Percentiles rank a stretch among this genome's conserved stretches.
These are phyloP conservation scores for Beauveria scarabaeidicola DNA, from an alignment of 2,329 filamentous ascomycete species.

Conservation along the genomic window DNA sequence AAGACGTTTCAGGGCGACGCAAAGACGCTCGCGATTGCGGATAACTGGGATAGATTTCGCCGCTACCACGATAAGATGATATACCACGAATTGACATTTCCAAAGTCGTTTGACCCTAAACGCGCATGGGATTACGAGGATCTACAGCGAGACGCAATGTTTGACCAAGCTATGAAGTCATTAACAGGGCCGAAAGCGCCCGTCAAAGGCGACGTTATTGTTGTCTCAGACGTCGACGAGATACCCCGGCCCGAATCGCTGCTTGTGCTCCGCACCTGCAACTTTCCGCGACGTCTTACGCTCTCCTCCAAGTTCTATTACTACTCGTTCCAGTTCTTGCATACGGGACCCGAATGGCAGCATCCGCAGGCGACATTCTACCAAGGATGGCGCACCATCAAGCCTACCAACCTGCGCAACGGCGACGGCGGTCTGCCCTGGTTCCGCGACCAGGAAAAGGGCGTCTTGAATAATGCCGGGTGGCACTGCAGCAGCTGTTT, in stretches of 20 bases:
- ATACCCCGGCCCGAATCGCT: conserved; percentile 45
- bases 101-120: conserved; percentile 28
- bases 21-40: conserved; percentile 45
- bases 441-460: conserved; percentile 33
- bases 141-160: conserved; percentile 47
- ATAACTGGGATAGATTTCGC: conserved; percentile 43
- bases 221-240: conserved; percentile 55
- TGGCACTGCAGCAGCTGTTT: conserved; percentile 60
- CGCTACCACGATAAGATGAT: conserved; percentile 53
- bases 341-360: conserved; percentile 34
- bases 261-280: conserved; percentile 39
- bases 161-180: conserved; percentile 44
- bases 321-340: conserved; percentile 48
- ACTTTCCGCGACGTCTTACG: conserved; percentile 44
- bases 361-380: conserved; percentile 54
- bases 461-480: conserved; percentile 38
- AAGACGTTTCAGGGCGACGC: conserved; percentile 48
- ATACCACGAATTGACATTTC: conserved; percentile 44
- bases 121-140: conserved; percentile 43
- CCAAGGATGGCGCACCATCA: conserved; percentile 35
- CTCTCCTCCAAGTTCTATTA: conserved; percentile 46
- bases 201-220: conserved; percentile 42
- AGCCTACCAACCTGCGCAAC: conserved; percentile 44
- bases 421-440: conserved; percentile 33
- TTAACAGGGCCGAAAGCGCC: conserved; percentile 35